Evolutionary conservation across 163 green algal genomes (phyloP).

Genomic region (Chlorella variabilis): DNA sequence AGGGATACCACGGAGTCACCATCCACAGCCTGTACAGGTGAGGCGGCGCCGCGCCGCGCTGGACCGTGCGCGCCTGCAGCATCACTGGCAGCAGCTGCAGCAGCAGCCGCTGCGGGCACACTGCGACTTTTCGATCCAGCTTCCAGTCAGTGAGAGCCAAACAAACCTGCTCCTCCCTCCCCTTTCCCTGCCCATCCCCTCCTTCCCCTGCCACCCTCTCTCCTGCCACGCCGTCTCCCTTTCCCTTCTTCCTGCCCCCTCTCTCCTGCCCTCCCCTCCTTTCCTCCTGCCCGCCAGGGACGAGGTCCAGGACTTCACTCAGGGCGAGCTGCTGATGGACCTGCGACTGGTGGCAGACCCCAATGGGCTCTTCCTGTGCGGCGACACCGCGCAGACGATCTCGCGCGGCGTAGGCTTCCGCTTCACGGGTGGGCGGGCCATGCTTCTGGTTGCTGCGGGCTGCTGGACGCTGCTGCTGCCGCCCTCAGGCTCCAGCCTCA

Average conservation of each 20-base stretch:
- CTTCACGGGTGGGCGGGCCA: conserved; percentile 58
- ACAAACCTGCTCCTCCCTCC: too few species aligned
- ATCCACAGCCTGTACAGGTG: conserved; percentile 73
- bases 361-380: conserved; percentile 65
- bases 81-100: background rate
- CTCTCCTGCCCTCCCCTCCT: too few species aligned
- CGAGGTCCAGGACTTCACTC: conserved; percentile 73
- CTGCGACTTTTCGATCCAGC: too few species aligned
- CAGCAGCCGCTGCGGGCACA: background rate
- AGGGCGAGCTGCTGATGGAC: conserved; percentile 74
- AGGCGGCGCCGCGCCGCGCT: background rate
- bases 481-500: background rate
- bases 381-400: conserved; percentile 82
- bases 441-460: too few species aligned
- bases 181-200: too few species aligned
- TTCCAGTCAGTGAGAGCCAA: too few species aligned
- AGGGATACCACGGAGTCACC: conserved; percentile 62
- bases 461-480: background rate
- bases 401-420: conserved; percentile 78
- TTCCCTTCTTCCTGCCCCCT: too few species aligned
- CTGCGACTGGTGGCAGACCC: conserved; percentile 57
- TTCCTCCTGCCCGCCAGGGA: too few species aligned
- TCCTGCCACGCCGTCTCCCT: too few species aligned
- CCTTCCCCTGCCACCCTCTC: too few species aligned
- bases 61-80: too few species aligned